Conservation (phyloP, 257 asterid genomes). For the Jasminum sambac region DNA sequence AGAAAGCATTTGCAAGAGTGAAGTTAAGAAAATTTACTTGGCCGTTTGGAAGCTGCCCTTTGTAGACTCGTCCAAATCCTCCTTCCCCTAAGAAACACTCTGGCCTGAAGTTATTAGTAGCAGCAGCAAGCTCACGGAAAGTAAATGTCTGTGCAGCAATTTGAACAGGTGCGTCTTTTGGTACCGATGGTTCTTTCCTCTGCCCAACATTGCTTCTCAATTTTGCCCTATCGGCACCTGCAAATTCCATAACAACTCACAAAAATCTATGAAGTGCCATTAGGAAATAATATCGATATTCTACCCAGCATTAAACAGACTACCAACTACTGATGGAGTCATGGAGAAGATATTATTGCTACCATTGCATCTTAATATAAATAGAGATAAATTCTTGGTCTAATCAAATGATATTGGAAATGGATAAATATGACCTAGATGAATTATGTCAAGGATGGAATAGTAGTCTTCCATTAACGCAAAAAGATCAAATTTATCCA, state of each 20-base stretch:
- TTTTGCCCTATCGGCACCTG: conserved; percentile 82
- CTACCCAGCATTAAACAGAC: background rate
- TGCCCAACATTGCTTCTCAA: conserved; percentile 54
- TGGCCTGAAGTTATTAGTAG: conserved; percentile 77
- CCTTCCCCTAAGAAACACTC: conserved; percentile 97
- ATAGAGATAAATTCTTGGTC: background rate
- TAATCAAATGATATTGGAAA: conserved; percentile 16
- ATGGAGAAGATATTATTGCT: background rate
- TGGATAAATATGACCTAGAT: conserved; percentile 13
- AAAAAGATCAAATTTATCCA: conserved; percentile 30
- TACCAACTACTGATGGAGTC: background rate
- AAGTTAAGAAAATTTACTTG: conserved; percentile 53
- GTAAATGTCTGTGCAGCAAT: conserved; percentile 96
- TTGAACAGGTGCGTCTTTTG: conserved; percentile 68
- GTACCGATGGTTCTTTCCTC: conserved; percentile 55
- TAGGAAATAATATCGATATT: background rate
- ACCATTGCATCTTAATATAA: background rate
- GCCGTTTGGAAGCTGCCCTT: conserved; percentile 71
- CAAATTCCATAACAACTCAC: conserved; percentile 20
- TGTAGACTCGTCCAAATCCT: conserved; percentile 92
- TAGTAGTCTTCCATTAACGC: background rate
- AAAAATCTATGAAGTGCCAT: conserved; percentile 1
- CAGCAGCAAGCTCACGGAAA: conserved; percentile 91
- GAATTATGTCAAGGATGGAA: conserved; percentile 15
- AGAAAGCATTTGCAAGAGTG: background rate